Percentiles rank a stretch among this genome's conserved stretches.
These are phyloP conservation scores for Gnomoniopsis sp. DNA, from an alignment of 2,329 filamentous ascomycete genomes.

Conservation along the genomic window DNA sequence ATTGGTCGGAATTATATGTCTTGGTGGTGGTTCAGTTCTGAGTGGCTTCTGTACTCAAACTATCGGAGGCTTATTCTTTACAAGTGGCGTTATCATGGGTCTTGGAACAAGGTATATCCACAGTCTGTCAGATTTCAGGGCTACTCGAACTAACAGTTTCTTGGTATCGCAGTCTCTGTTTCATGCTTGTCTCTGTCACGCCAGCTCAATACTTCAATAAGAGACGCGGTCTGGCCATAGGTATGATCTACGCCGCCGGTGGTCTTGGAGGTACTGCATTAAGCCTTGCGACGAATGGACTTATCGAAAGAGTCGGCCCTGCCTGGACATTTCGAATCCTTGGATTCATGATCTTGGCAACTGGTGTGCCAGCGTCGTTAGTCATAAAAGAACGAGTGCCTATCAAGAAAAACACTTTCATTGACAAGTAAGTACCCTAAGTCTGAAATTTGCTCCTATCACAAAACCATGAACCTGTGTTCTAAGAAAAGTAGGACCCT, in stretches of 20 bases:
- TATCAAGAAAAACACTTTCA: constrained; percentile 33
- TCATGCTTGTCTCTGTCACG: constrained; percentile 39
- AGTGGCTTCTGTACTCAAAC: constrained; percentile 43
- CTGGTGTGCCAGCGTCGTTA: constrained; percentile 53
- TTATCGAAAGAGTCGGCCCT: constrained; percentile 39
- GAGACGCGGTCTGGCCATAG: constrained; percentile 44
- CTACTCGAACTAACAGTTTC: neutral
- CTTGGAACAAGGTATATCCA: constrained; percentile 18
- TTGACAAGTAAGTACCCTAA: constrained; percentile 44
- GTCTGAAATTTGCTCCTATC: neutral
- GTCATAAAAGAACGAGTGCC: constrained; percentile 47
- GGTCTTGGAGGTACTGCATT: constrained; percentile 47
- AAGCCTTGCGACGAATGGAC: constrained; percentile 36
- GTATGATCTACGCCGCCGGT: constrained; percentile 40
- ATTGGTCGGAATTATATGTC: constrained; percentile 45
- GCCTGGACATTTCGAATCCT: constrained; percentile 52
- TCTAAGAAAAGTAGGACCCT: constrained; percentile 35
- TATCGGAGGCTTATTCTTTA: constrained; percentile 45
- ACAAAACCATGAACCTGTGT: neutral
- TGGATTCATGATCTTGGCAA: constrained; percentile 48
- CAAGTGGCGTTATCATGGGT: constrained; percentile 33
- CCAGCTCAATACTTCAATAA: constrained; percentile 46
- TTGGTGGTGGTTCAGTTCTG: constrained; percentile 46
- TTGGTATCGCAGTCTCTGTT: constrained; percentile 27
- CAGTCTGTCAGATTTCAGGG: neutral